Conservation (phyloP, 2,329 filamentous ascomycete genomes). For the Pleurostoma richardsiae region DNA sequence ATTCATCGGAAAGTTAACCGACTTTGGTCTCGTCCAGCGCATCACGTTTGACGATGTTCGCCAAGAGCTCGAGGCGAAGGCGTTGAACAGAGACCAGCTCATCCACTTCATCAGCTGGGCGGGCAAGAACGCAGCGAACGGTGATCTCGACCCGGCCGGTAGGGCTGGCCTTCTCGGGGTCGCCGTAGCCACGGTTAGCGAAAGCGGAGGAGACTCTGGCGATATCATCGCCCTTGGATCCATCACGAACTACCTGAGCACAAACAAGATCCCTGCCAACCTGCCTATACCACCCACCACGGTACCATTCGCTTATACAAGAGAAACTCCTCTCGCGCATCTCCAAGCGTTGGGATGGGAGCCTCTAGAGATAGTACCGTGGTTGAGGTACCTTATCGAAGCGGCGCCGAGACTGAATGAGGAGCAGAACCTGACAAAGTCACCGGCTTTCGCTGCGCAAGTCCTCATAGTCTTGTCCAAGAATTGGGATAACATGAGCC, state of each 20-base stretch:
- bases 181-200: conserved; percentile 66
- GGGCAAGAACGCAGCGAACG: conserved; percentile 63
- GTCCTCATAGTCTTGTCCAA: conserved; percentile 80
- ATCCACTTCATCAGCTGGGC: conserved; percentile 82
- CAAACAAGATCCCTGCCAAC: conserved; percentile 73
- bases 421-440: conserved; percentile 66
- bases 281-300: conserved; percentile 77
- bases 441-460: conserved; percentile 68
- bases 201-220: conserved; percentile 50
- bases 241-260: conserved; percentile 70
- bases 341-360: conserved; percentile 82
- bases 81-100: conserved; percentile 73
- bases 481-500: conserved; percentile 78
- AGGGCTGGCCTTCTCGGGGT: conserved; percentile 71
- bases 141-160: conserved; percentile 65
- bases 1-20: conserved; percentile 76
- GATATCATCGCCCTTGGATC: conserved; percentile 72
- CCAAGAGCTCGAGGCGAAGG: conserved; percentile 74
- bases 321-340: conserved; percentile 58
- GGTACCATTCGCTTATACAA: conserved; percentile 80
- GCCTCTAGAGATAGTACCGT: conserved; percentile 76
- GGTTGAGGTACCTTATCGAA: conserved; percentile 77
- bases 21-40: conserved; percentile 81
- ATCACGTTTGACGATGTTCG: conserved; percentile 86
- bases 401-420: conserved; percentile 54